phyloP scores from a whole-genome alignment of 176 grass and related monocot genomes.

The Triticum aestivum region DNA sequence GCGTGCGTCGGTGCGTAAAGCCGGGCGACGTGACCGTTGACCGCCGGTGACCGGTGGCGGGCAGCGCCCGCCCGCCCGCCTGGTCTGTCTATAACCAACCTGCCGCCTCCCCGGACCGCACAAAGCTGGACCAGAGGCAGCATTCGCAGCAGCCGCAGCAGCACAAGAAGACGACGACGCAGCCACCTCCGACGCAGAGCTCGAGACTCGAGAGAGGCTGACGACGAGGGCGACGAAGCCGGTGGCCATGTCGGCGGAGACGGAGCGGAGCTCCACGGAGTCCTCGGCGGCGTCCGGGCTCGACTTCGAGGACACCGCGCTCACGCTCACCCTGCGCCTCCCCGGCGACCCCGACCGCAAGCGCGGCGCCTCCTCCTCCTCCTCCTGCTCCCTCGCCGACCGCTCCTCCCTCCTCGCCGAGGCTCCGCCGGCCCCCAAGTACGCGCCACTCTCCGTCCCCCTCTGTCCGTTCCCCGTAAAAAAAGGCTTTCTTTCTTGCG shows the following conservation, averaged over 20 bases:
- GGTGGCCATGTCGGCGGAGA: slow-evolving; percentile 62
- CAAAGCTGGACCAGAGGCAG: neutral
- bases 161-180: neutral
- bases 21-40: neutral
- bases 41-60: neutral
- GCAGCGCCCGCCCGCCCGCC: neutral
- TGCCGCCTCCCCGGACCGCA: neutral
- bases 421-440: slow-evolving; percentile 68
- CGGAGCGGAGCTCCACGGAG: slow-evolving; percentile 83
- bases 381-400: slow-evolving; percentile 28
- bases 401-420: slow-evolving; percentile 21
- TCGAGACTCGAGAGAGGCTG: too few species aligned
- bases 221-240: too few species aligned
- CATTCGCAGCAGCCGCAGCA: neutral
- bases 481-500: neutral
- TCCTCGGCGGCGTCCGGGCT: slow-evolving; percentile 60
- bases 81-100: slow-evolving; percentile 40
- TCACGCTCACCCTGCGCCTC: slow-evolving; percentile 78
- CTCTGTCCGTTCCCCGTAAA: neutral
- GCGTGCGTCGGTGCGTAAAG: neutral
- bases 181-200: neutral
- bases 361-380: slow-evolving; percentile 15
- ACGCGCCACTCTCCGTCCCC: neutral
- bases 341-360: slow-evolving; percentile 46
- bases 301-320: slow-evolving; percentile 91